Conservation (phyloP, 306 rosid genomes). For the Acacia confusa region DNA sequence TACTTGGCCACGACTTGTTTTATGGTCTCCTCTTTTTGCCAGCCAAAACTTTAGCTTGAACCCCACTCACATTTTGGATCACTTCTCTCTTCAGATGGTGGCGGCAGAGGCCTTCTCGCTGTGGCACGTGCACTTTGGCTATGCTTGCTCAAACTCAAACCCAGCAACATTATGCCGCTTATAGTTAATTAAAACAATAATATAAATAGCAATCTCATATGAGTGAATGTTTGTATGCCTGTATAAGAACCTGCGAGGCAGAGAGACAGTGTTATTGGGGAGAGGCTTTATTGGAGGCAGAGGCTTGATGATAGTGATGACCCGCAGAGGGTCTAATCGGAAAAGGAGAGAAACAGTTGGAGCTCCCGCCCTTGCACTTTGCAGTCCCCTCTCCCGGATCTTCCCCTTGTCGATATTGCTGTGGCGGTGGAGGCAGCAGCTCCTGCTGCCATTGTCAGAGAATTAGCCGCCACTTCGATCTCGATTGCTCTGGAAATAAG, state of each 20-base stretch:
- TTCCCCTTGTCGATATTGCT: constrained; percentile 18
- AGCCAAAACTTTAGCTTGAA: constrained; percentile 79
- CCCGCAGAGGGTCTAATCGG: neutral
- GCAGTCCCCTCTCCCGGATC: neutral
- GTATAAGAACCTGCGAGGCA: constrained; percentile 1
- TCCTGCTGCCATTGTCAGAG: constrained; percentile 48
- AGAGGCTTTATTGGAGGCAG: constrained; percentile 4
- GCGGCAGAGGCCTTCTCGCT: constrained; percentile 70
- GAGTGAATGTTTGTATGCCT: neutral
- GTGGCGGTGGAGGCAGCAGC: constrained; percentile 43
- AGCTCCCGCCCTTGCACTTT: constrained; percentile 27
- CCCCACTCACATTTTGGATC: constrained; percentile 85
- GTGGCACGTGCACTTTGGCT: constrained; percentile 56
- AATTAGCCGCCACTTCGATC: constrained; percentile 48
- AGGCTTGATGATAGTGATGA: neutral
- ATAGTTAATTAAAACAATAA: constrained; percentile 28
- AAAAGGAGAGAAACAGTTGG: neutral
- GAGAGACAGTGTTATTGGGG: neutral
- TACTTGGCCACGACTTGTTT: constrained; percentile 59
- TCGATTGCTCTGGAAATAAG: neutral
- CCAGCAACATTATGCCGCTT: constrained; percentile 42
- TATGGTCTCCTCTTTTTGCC: constrained; percentile 89
- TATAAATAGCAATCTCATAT: neutral
- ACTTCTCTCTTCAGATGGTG: constrained; percentile 64
- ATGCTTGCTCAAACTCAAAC: constrained; percentile 28